A percentile compares a stretch with the other conserved stretches of the same genome.
Evolutionary conservation across 2,329 filamentous ascomycete species (phyloP).

Genomic region (Metarhizium humberi): DNA sequence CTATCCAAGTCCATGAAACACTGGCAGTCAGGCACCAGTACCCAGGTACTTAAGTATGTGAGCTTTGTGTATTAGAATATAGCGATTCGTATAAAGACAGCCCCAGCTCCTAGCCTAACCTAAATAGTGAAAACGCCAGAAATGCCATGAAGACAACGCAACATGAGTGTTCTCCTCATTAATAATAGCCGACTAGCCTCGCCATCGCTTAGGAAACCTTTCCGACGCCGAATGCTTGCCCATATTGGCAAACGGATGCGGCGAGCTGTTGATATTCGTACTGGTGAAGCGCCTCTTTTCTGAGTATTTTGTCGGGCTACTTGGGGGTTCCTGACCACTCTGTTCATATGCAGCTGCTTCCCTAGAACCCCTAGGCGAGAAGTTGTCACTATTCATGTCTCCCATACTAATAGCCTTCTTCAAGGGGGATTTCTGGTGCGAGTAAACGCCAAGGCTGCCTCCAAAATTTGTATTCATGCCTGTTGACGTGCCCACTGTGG

Average conservation of each 20-base stretch:
- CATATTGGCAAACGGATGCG: slow-evolving; percentile 30
- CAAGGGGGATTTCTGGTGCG: slow-evolving; percentile 72
- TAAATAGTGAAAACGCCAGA: slow-evolving; percentile 3
- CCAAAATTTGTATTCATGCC: slow-evolving; percentile 36
- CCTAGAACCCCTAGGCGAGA: slow-evolving; percentile 48
- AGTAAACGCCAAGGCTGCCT: slow-evolving; percentile 72
- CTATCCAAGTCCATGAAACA: background rate
- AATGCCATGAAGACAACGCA: slow-evolving; percentile 1
- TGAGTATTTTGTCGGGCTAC: slow-evolving; percentile 30
- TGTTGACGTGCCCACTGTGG: slow-evolving; percentile 11
- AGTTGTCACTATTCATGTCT: slow-evolving; percentile 37
- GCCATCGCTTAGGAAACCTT: slow-evolving; percentile 25
- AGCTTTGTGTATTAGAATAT: background rate
- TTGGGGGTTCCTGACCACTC: slow-evolving; percentile 25
- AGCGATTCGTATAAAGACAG: background rate
- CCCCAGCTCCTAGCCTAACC: background rate
- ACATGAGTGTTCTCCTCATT: background rate
- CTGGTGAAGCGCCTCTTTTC: slow-evolving; percentile 19
- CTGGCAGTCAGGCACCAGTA: background rate
- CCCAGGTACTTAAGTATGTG: background rate
- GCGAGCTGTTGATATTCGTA: slow-evolving; percentile 13
- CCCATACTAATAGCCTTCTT: slow-evolving; percentile 64
- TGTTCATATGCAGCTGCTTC: slow-evolving; percentile 54
- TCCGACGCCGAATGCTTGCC: slow-evolving; percentile 28
- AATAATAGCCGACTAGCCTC: background rate